Conservation (phyloP, 2,329 filamentous ascomycete genomes). For the Sporothrix euskadiensis region DNA sequence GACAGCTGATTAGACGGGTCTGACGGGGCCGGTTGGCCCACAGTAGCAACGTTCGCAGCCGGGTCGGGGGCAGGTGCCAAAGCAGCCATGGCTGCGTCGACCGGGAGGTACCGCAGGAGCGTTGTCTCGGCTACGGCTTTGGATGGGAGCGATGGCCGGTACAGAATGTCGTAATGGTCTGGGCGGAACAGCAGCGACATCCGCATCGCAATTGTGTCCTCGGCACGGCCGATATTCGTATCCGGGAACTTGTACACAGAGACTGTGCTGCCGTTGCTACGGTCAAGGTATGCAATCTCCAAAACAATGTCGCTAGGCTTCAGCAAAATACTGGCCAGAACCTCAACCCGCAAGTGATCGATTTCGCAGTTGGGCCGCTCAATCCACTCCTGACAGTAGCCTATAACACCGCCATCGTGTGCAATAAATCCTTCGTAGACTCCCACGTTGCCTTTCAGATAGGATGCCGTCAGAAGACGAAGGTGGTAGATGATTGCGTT, state of each 20-base stretch:
- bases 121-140: slow-evolving; percentile 12
- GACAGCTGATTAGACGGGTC: neutral
- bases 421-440: slow-evolving; percentile 72
- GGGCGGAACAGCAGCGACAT: slow-evolving; percentile 66
- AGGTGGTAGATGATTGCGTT: slow-evolving; percentile 82
- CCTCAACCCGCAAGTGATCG: slow-evolving; percentile 80
- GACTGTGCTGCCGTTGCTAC: slow-evolving; percentile 74
- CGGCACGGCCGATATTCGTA: slow-evolving; percentile 50
- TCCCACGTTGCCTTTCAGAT: slow-evolving; percentile 72
- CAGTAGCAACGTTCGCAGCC: neutral
- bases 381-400: slow-evolving; percentile 70
- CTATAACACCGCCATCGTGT: slow-evolving; percentile 58
- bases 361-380: slow-evolving; percentile 80
- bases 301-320: slow-evolving; percentile 76
- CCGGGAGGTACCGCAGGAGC: slow-evolving; percentile 12
- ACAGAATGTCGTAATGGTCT: slow-evolving; percentile 93
- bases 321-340: slow-evolving; percentile 76
- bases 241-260: slow-evolving; percentile 68
- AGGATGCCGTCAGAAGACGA: slow-evolving; percentile 78
- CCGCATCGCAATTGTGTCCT: slow-evolving; percentile 49
- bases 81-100: neutral
- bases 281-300: slow-evolving; percentile 88
- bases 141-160: slow-evolving; percentile 45
- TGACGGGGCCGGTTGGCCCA: neutral
- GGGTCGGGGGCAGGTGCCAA: neutral